Percentiles rank a stretch among this genome's conserved stretches.
phyloP scores from a whole-genome alignment of 441 rosid species.

The Aquilaria agallochum region DNA sequence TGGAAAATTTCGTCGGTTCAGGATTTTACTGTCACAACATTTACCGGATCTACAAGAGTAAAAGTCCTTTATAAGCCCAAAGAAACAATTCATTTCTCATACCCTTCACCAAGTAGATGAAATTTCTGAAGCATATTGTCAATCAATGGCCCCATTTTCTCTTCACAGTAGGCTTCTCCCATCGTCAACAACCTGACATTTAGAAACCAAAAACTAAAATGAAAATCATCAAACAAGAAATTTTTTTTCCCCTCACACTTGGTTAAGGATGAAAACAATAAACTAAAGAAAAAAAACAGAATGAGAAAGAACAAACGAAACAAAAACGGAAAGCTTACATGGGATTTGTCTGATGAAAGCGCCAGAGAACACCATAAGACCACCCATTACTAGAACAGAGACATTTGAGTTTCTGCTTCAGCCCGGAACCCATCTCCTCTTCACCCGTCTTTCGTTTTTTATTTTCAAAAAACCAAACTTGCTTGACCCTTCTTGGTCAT shows the following conservation, averaged over 20 bases:
- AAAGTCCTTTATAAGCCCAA: not conserved
- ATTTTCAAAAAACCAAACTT: conserved; percentile 15
- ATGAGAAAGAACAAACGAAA: not conserved
- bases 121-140: conserved; percentile 51
- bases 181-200: conserved; percentile 61
- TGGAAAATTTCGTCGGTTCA: too few relatives aligned
- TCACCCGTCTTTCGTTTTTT: conserved; percentile 8
- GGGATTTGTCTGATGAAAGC: conserved; percentile 61
- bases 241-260: not conserved
- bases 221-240: not conserved
- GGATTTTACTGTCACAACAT: not conserved
- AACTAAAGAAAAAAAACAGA: not conserved
- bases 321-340: conserved; percentile 39
- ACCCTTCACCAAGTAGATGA: conserved; percentile 87
- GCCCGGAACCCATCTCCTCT: conserved; percentile 39
- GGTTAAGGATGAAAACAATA: not conserved
- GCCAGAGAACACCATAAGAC: conserved; percentile 83
- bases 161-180: conserved; percentile 69
- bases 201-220: not conserved
- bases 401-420: conserved; percentile 51
- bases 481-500: conserved; percentile 10
- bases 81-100: conserved; percentile 16
- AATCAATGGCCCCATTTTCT: conserved; percentile 41
- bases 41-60: not conserved
- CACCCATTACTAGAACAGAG: conserved; percentile 78